phyloP scores from a whole-genome alignment of 1,284 basidiomycete species.

The Cryptococcus sp. region DNA sequence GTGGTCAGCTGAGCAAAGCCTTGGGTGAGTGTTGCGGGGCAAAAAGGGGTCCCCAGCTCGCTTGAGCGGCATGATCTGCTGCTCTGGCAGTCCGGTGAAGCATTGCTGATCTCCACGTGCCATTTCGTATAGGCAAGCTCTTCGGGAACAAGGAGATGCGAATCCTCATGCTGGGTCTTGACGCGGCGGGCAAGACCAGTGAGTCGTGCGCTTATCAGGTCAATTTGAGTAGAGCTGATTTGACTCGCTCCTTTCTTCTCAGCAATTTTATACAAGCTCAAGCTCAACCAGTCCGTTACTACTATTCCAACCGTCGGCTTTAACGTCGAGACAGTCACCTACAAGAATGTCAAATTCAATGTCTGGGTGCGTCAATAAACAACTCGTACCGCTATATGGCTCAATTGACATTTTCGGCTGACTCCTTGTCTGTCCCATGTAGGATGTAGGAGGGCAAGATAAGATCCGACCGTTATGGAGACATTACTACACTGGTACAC shows the following conservation, averaged over 20 bases:
- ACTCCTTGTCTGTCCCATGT: neutral
- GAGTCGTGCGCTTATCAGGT: conserved; percentile 39
- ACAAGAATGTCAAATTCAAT: conserved; percentile 99
- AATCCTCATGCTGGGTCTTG: conserved; percentile 77
- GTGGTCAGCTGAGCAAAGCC: conserved; percentile 55
- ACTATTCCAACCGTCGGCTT: conserved; percentile 94
- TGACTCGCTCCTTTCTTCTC: conserved; percentile 9
- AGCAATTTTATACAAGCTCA: conserved; percentile 99
- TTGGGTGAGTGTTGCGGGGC: conserved; percentile 38
- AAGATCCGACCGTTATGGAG: conserved; percentile 98
- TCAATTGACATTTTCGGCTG: neutral
- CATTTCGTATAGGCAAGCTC: conserved; percentile 51
- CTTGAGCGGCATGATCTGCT: neutral
- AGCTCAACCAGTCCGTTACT: conserved; percentile 97
- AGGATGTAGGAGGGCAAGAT: conserved; percentile 97
- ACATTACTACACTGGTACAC: conserved; percentile 78
- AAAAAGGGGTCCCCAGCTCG: neutral
- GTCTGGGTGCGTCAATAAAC: conserved; percentile 68
- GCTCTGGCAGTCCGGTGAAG: neutral
- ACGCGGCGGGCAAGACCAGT: conserved; percentile 94
- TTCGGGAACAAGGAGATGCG: conserved; percentile 69
- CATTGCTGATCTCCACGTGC: neutral
- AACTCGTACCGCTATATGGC: neutral
- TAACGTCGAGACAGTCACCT: conserved; percentile 99
- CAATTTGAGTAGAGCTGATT: neutral